phyloP scores from a whole-genome alignment of 2,329 filamentous ascomycete genomes.

The Neofusicoccum umdonicola region DNA sequence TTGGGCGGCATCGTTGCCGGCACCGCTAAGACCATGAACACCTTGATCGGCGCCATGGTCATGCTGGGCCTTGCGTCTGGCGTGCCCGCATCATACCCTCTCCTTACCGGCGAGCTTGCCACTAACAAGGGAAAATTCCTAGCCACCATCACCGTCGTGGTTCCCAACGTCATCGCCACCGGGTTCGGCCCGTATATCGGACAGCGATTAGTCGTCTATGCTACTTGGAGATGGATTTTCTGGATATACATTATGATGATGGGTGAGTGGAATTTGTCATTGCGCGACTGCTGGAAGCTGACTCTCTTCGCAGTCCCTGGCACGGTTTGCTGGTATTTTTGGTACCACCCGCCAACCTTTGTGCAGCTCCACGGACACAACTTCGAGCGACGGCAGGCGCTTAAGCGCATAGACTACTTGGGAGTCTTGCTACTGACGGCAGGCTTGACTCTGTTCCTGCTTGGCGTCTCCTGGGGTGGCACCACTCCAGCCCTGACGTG shows the following conservation, averaged over 20 bases:
- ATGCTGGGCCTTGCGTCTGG: conserved; percentile 30
- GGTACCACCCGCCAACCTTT: conserved; percentile 48
- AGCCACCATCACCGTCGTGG: conserved; percentile 21
- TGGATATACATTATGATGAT: conserved; percentile 46
- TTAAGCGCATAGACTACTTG: conserved; percentile 42
- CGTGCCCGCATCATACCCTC: conserved; percentile 28
- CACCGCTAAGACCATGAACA: conserved; percentile 31
- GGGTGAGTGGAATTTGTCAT: conserved; percentile 24
- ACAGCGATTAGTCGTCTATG: conserved; percentile 41
- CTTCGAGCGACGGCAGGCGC: conserved; percentile 27
- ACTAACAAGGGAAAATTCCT: conserved; percentile 35
- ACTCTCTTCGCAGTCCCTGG: conserved; percentile 33
- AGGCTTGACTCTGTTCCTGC: conserved; percentile 43
- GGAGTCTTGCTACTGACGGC: conserved; percentile 46
- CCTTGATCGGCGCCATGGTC: conserved; percentile 30
- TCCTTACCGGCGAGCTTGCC: conserved; percentile 32
- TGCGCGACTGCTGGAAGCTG: conserved; percentile 17
- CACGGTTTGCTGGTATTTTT: conserved; percentile 42
- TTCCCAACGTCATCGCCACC: conserved; percentile 28
- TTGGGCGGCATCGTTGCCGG: conserved; percentile 29
- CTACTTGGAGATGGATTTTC: conserved; percentile 44
- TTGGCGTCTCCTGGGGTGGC: conserved; percentile 48
- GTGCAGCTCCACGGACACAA: conserved; percentile 38
- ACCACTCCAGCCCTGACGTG: conserved; percentile 19
- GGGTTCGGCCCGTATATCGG: conserved; percentile 49